Percentiles rank a stretch among this genome's conserved stretches.
Conservation (phyloP, 306 rosid species). For the Cucumis hystrix region DNA sequence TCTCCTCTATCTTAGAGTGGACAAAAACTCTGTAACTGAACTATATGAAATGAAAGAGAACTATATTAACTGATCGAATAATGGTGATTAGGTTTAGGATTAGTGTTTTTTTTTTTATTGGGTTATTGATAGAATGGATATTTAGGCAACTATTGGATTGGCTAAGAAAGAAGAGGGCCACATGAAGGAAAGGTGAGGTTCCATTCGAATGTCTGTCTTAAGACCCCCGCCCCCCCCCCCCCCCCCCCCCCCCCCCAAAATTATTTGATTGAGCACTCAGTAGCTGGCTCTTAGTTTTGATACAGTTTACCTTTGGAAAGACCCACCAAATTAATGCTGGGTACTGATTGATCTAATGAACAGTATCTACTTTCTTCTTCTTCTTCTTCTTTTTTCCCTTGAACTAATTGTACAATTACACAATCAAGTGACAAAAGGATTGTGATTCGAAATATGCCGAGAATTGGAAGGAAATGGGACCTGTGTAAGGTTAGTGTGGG, state of each 20-base stretch:
- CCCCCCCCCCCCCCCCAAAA: background rate
- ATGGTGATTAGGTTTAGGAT: background rate
- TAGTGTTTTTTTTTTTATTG: background rate
- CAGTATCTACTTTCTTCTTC: background rate
- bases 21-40: background rate
- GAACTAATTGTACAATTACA: background rate
- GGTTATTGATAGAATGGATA: background rate
- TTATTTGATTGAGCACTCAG: constrained; percentile 5
- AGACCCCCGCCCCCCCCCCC: background rate
- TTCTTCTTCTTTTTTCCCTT: background rate
- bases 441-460: background rate
- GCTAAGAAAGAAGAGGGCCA: background rate
- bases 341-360: background rate
- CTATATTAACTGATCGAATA: background rate
- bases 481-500: constrained; percentile 9
- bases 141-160: background rate
- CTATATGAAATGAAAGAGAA: background rate
- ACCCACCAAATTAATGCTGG: constrained; percentile 13
- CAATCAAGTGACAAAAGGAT: background rate
- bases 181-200: background rate
- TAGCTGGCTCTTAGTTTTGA: background rate
- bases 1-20: background rate
- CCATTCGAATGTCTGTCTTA: constrained; percentile 4
- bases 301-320: background rate
- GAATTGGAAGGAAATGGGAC: background rate